These are phyloP conservation scores for Seiridium cupressi DNA, from an alignment of 2,329 filamentous ascomycete genomes.

Conservation along the genomic window DNA sequence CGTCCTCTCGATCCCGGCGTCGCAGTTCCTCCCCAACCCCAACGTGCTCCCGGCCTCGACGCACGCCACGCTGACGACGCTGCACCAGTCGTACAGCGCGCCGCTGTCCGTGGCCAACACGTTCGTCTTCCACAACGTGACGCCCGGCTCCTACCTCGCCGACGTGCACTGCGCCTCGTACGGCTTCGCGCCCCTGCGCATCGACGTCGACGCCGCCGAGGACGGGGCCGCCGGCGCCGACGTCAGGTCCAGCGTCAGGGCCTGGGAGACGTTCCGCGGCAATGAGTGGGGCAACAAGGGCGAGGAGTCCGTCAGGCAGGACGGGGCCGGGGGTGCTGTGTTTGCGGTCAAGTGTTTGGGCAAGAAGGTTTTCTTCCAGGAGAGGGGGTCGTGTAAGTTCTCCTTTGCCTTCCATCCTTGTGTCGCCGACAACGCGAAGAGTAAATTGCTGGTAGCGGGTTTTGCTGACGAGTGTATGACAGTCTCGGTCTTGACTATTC, in stretches of 20 bases:
- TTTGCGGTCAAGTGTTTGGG: slow-evolving; percentile 57
- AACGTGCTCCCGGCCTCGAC: slow-evolving; percentile 61
- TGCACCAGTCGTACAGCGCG: slow-evolving; percentile 42
- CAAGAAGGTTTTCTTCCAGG: slow-evolving; percentile 72
- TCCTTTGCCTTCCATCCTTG: background rate
- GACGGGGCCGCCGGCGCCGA: slow-evolving; percentile 18
- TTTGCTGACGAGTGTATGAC: background rate
- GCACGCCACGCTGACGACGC: slow-evolving; percentile 57
- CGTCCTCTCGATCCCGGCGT: slow-evolving; percentile 41
- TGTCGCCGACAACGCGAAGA: background rate
- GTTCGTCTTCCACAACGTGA: slow-evolving; percentile 74
- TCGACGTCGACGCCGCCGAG: slow-evolving; percentile 63
- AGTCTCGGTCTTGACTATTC: slow-evolving; percentile 78
- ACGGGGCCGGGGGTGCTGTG: slow-evolving; percentile 34
- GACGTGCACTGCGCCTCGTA: slow-evolving; percentile 76
- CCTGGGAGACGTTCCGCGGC: slow-evolving; percentile 84
- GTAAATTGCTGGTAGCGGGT: background rate
- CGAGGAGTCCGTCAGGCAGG: slow-evolving; percentile 44
- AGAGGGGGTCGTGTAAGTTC: slow-evolving; percentile 71
- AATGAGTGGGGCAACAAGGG: slow-evolving; percentile 91
- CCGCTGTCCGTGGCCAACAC: slow-evolving; percentile 67
- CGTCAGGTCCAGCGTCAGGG: slow-evolving; percentile 47
- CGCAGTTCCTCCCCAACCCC: slow-evolving; percentile 42
- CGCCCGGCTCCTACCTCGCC: slow-evolving; percentile 73
- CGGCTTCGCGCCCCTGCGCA: slow-evolving; percentile 74